A percentile compares a stretch with the other conserved stretches of the same genome.
phyloP scores from a whole-genome alignment of 768 basidiomycete genomes.

The Coprinopsis sp. region DNA sequence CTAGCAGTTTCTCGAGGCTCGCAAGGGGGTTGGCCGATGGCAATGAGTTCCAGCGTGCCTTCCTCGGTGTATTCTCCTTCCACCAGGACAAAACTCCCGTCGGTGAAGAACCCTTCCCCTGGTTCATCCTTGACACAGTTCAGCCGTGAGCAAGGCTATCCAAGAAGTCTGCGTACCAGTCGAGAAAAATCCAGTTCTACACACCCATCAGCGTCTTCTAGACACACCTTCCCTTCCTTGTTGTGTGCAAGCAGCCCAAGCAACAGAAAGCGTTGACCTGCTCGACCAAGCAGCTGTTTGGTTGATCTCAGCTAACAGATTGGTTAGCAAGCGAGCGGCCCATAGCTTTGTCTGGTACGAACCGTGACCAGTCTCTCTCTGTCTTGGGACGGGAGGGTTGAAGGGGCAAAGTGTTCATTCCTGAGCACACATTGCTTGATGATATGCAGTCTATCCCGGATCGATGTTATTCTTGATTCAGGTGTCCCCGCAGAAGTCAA shows the following conservation, averaged over 20 bases:
- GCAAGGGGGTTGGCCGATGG: conserved; percentile 96
- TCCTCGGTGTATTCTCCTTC: conserved; percentile 98
- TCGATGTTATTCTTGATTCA: conserved; percentile 71
- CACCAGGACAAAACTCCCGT: conserved; percentile 90
- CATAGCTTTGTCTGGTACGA: conserved; percentile 17
- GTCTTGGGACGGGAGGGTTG: conserved; percentile 86
- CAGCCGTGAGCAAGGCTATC: background rate
- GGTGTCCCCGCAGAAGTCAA: conserved; percentile 79
- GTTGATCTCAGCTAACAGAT: conserved; percentile 77
- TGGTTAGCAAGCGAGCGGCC: background rate
- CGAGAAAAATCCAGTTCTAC: conserved; percentile 88
- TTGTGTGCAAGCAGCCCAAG: conserved; percentile 89
- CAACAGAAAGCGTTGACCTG: conserved; percentile 85
- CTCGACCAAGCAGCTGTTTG: conserved; percentile 89
- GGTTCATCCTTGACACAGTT: conserved; percentile 60
- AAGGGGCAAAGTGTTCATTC: conserved; percentile 97
- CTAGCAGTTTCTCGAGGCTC: conserved; percentile 82
- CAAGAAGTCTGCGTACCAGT: conserved; percentile 47
- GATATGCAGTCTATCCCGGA: conserved; percentile 83
- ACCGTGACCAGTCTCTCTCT: conserved; percentile 86
- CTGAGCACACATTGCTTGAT: conserved; percentile 90
- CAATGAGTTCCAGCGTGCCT: conserved; percentile 80
- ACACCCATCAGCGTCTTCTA: conserved; percentile 90
- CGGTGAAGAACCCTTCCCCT: conserved; percentile 93
- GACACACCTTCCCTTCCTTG: conserved; percentile 84